Evolutionary conservation across 768 basidiomycete genomes (phyloP).

Genomic region (Chalciporus pseudorubinellus): DNA sequence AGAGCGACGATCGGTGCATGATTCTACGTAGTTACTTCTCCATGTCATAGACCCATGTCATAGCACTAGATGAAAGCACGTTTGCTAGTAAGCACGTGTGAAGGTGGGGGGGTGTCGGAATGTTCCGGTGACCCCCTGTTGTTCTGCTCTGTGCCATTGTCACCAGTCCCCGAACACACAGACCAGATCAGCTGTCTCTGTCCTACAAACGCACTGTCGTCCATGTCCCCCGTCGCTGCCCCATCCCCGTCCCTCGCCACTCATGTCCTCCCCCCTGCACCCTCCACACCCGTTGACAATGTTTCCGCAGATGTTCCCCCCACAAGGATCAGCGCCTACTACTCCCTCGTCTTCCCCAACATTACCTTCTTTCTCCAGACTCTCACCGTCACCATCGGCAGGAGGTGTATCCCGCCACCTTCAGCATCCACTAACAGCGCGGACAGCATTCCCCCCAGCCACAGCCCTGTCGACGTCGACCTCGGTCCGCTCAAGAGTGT

Average conservation of each 20-base stretch:
- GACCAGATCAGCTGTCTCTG: conserved; percentile 7
- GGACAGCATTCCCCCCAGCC: conserved; percentile 35
- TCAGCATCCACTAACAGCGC: conserved; percentile 48
- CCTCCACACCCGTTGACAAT: conserved; percentile 8
- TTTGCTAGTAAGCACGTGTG: conserved; percentile 15
- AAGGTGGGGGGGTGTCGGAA: conserved; percentile 7
- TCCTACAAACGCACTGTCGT: conserved; percentile 9
- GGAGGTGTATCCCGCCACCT: conserved; percentile 70
- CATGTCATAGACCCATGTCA: background rate
- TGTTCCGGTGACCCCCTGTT: conserved; percentile 9
- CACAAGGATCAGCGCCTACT: conserved; percentile 89
- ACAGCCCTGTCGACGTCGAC: conserved; percentile 74
- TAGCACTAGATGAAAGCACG: conserved; percentile 15
- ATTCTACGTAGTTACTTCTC: background rate
- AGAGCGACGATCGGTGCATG: conserved; percentile 24
- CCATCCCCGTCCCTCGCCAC: conserved; percentile 7
- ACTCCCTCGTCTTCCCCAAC: conserved; percentile 88
- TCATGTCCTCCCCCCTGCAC: background rate
- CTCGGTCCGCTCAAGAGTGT: conserved; percentile 96
- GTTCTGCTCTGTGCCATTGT: background rate
- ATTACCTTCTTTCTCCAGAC: conserved; percentile 98
- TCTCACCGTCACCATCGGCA: conserved; percentile 89
- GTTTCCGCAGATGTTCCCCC: conserved; percentile 33
- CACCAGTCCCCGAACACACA: too few species aligned
- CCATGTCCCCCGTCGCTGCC: conserved; percentile 26